Conservation (phyloP, 176 grass and related monocot genomes). For the Bonia amplexicaulis region DNA sequence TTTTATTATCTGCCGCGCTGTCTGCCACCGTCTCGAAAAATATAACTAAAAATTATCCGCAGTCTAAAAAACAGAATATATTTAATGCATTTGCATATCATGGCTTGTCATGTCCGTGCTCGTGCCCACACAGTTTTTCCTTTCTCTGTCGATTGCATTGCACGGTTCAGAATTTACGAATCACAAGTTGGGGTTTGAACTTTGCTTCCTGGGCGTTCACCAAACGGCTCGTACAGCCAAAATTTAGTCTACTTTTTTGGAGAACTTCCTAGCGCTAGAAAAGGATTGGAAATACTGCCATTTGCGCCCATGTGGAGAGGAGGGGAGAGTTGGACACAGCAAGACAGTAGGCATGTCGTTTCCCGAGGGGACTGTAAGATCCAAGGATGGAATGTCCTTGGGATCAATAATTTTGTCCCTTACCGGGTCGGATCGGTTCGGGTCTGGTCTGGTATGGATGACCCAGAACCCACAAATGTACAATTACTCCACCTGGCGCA, state of each 20-base stretch:
- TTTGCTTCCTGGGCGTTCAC: no score
- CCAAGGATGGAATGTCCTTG: conserved; percentile 27
- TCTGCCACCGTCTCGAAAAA: rapidly evolving
- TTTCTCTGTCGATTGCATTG: not conserved
- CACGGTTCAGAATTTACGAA: conserved; percentile 2
- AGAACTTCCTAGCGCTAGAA: not conserved
- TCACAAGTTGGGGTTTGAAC: not conserved
- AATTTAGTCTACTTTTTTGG: not conserved
- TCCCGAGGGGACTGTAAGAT: conserved; percentile 10
- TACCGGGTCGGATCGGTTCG: not conserved
- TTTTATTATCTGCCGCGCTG: no score
- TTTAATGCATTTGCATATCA: not conserved
- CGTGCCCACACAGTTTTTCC: not conserved
- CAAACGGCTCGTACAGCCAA: not conserved
- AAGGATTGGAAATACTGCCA: not conserved
- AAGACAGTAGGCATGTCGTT: not conserved
- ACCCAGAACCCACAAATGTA: not conserved
- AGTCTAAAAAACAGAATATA: no score
- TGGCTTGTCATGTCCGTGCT: not conserved
- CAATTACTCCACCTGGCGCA: not conserved
- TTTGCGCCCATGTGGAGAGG: not conserved
- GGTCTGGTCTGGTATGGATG: not conserved
- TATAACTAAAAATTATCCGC: no score
- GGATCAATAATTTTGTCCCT: conserved; percentile 16
- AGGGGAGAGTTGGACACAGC: not conserved